A percentile compares a stretch with the other conserved stretches of the same genome.
These are phyloP conservation scores for Dictyostelium brefeldianum DNA, from an alignment of 78 protist species.

Conservation along the genomic window DNA sequence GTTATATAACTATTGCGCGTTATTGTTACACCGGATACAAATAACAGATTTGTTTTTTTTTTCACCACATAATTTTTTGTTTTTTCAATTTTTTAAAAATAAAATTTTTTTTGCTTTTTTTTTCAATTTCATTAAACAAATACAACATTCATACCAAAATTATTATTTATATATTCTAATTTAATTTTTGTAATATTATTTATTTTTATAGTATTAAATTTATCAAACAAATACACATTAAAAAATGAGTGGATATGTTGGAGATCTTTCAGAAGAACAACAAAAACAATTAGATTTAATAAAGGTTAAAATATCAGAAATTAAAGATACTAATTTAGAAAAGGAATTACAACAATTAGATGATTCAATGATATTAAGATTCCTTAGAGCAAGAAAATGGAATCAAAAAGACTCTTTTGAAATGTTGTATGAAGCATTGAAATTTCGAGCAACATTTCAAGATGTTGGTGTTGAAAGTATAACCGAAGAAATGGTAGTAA, in stretches of 20 bases:
- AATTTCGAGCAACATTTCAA: conserved; percentile 63
- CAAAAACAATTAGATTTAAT: not conserved
- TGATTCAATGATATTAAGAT: conserved; percentile 75
- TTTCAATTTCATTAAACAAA: too few species aligned
- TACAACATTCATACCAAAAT: too few species aligned
- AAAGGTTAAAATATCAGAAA: conserved; percentile 10
- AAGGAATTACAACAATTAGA: conserved; percentile 35
- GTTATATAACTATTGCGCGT: too few species aligned
- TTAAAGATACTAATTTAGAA: not conserved
- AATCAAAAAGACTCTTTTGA: conserved; percentile 36
- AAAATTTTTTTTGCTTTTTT: too few species aligned
- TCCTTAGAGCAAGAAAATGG: conserved; percentile 75
- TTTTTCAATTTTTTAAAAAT: too few species aligned
- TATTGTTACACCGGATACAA: too few species aligned
- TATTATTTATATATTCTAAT: too few species aligned
- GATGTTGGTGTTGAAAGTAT: conserved; percentile 56
- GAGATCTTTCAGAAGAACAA: conserved; percentile 44
- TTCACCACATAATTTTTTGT: too few species aligned
- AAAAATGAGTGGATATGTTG: conserved; percentile 70
- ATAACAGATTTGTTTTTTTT: too few species aligned
- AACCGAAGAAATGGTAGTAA: conserved; percentile 25
- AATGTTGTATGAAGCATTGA: conserved; percentile 49
- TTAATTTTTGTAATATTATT: too few species aligned
- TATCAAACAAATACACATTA: not conserved
- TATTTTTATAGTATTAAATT: too few species aligned